Evolutionary conservation across 2,329 filamentous ascomycete genomes (phyloP), one percentile per base, ranked within the genome.

Genomic region (Penicillium olsonii): DNA sequence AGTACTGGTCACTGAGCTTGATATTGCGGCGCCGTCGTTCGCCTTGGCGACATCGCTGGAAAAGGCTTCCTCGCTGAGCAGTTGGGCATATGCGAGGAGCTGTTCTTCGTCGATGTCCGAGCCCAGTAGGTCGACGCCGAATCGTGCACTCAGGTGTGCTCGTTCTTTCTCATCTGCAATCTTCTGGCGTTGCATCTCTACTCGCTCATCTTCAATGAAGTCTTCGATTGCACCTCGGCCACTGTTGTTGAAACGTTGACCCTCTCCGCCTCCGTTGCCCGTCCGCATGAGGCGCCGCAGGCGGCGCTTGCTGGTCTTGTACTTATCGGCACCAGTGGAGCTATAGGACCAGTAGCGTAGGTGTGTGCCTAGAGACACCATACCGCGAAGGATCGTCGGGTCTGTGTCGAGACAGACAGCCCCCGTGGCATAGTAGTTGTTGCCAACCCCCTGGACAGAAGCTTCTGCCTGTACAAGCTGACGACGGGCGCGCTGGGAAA

Each of bases 331-430:
- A 9, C 81, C 81, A 19, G 81, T 81, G n/a, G 91, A 92, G 68
- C 89, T 95, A 67, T 95, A 97, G 3, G 88, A 86, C 94, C 94
- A 99, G 68, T 91, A 97, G 11, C 90, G 87, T 15, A 99, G 74
- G 63, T 92, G 88, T 0, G 88, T 88, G 10, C 94, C 94, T 42
- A 96, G 84, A 1, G 92, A 87, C 1, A 96, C 85, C 53, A 96
- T 84, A 5, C 94, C 94, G 29, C 92, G 86, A 12, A 99, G 80
- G 0, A 87, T 78, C 0, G 90, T 92, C 19, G 94, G 84, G 62
- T 97, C 90, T 0, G 92, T 88, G 61, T 99, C 94, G 1, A 99
- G 79, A 53, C 81, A 86, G 45, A 97, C 88, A 12, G 91, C 90
- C 2, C 91, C 87, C 2, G 90, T 90, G 22, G 90, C 87, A 54